A percentile compares a stretch with the other conserved stretches of the same genome.
Conservation (phyloP, 495 filamentous ascomycete species). For the Daldinia decipiens region DNA sequence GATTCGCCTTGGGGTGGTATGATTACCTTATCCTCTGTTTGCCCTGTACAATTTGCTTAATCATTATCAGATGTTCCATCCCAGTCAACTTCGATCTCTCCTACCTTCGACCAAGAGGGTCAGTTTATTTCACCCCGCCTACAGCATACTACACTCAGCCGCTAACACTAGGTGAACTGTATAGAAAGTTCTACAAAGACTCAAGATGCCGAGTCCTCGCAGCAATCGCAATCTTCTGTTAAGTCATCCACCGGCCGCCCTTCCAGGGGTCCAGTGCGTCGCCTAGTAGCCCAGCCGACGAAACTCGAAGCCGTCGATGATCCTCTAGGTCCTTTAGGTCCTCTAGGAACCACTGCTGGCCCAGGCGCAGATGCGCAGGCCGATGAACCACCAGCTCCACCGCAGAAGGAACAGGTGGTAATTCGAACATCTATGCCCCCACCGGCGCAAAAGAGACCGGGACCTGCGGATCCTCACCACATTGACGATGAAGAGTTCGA, state of each 20-base stretch:
- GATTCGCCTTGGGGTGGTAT: constrained; percentile 78
- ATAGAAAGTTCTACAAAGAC: constrained; percentile 26
- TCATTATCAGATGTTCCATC: constrained; percentile 65
- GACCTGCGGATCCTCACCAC: constrained; percentile 57
- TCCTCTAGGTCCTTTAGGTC: constrained; percentile 90
- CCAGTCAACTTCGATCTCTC: constrained; percentile 56
- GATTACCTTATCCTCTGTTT: constrained; percentile 44
- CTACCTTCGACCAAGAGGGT: constrained; percentile 41
- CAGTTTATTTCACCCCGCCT: constrained; percentile 12
- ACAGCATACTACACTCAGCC: constrained; percentile 45
- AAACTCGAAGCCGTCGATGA: constrained; percentile 69
- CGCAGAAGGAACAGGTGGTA: constrained; percentile 81
- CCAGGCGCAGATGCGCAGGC: constrained; percentile 49
- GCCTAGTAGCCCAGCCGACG: constrained; percentile 82
- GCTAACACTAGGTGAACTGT: constrained; percentile 44
- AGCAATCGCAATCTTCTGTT: constrained; percentile 47
- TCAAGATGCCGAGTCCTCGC: constrained; percentile 43
- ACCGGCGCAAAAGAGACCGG: constrained; percentile 62
- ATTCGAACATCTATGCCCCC: constrained; percentile 64
- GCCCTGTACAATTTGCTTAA: constrained; percentile 36
- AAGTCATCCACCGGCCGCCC: constrained; percentile 50
- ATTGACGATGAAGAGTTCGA: constrained; percentile 65
- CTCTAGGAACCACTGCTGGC: constrained; percentile 66
- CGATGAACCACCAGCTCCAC: constrained; percentile 85
- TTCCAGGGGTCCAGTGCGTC: constrained; percentile 59